Evolutionary conservation across 225 moss, liverwort and hornwort genomes (phyloP), one percentile per base, ranked within the genome.

Genomic region (Bryoerythrophyllum caledonicum): DNA sequence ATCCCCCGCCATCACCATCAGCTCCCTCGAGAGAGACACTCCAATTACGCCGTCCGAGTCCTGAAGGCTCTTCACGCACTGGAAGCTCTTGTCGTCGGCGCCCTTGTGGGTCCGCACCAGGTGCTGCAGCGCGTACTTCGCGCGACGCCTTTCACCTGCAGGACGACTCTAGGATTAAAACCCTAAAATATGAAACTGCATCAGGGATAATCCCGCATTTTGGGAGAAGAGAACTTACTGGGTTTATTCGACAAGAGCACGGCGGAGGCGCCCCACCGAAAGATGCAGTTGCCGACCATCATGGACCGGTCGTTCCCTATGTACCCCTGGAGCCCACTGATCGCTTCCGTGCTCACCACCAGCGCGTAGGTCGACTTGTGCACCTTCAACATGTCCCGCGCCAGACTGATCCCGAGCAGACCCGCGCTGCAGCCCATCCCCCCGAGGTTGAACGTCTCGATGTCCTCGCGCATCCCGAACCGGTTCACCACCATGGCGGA

Each of bases 391-490:
- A 83, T 58, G 46, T 83, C 83, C 3, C 24, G 51, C 21, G 74
- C 78, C 44, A 83, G 53, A 60, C 65, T 68, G 54, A 83, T 46
- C 2, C 67, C 74, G 15, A 83, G 28, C 30, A 83, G 59, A 0
- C 83, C 79, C 4, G 79, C 74, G 21, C 79, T 79, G 75, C 83
- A 79, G 2, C 83, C 83, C 83, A 83, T 83, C 2, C 82, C 82
- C 24, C 82, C 79, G 5, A 79, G 61, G 65, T 70, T 79, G 30
- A 41, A 79, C 9, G 70, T 32, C 60, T 79, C 79, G 25, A 75
- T 52, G 7, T 79, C 60, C 11, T 79, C 78, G 17, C 79, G 74
- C 60, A 83, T 8, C 44, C 62, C 66, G 75, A 69, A 83, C n/a
- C 60, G 74, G 79, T 83, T 83, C 6, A 83, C 82, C 23, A 83